These are phyloP conservation scores for Dothideomycetidae sp. DNA, from an alignment of 2,329 filamentous ascomycete genomes.

Conservation along the genomic window DNA sequence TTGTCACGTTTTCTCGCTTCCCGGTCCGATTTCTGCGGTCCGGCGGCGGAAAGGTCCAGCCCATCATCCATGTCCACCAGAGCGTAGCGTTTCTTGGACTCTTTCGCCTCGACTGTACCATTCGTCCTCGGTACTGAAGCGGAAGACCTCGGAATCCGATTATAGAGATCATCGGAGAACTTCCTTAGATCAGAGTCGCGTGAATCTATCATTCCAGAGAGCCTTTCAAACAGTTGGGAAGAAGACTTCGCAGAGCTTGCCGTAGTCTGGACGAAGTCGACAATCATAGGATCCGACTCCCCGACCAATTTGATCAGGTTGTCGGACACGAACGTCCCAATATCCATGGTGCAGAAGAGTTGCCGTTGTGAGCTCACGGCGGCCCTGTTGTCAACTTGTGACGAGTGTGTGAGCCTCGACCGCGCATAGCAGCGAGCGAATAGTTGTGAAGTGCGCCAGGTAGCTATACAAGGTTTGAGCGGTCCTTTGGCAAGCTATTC, in stretches of 20 bases:
- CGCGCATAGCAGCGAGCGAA: no score
- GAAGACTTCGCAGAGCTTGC: constrained; percentile 37
- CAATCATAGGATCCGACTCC: constrained; percentile 40
- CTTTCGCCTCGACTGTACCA: constrained; percentile 17
- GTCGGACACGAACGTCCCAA: constrained; percentile 30
- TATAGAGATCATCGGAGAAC: constrained; percentile 36
- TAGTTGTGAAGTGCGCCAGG: no score
- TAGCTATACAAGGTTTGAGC: no score
- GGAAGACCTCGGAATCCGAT: constrained; percentile 18
- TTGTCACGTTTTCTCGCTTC: constrained; percentile 13
- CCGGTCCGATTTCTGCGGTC: constrained; percentile 13
- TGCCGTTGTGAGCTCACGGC: no score
- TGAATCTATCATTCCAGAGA: constrained; percentile 39
- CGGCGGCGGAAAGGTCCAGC: constrained; percentile 17
- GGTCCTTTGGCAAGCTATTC: no score
- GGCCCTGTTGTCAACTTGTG: no score
- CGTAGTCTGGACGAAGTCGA: constrained; percentile 44
- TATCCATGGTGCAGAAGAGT: constrained; percentile 26
- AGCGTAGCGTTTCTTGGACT: constrained; percentile 37
- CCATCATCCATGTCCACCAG: constrained; percentile 41
- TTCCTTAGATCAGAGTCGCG: constrained; percentile 29
- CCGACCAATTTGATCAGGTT: constrained; percentile 39
- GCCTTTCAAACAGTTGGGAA: constrained; percentile 35
- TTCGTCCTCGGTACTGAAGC: constrained; percentile 13
- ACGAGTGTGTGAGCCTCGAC: no score